Percentiles rank a stretch among this genome's conserved stretches.
Evolutionary conservation across 352 stramenopile genomes (phyloP).

Genomic region (Pythium apleroticum): DNA sequence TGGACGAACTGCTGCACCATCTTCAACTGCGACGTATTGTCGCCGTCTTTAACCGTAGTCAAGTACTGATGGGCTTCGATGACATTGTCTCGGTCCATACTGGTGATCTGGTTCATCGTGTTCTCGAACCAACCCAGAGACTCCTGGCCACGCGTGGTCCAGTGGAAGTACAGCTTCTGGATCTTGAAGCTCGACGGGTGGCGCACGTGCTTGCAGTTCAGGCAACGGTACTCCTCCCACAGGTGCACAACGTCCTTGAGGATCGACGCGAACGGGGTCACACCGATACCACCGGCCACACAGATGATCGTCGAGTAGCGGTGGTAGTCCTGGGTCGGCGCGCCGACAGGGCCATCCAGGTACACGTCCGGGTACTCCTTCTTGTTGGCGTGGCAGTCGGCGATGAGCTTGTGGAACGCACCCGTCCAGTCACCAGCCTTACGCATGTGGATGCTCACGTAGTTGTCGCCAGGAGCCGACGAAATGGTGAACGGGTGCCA

Average conservation of each 20-base stretch:
- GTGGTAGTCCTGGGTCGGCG: constrained; percentile 75
- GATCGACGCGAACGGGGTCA: constrained; percentile 83
- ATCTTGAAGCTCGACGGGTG: constrained; percentile 74
- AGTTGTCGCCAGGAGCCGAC: constrained; percentile 80
- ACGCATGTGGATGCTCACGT: constrained; percentile 79
- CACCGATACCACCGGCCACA: constrained; percentile 73
- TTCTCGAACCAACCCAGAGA: constrained; percentile 82
- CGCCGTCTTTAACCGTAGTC: constrained; percentile 72
- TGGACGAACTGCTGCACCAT: constrained; percentile 88
- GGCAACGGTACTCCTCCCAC: constrained; percentile 75
- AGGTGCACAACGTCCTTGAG: constrained; percentile 75
- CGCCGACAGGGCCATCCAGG: constrained; percentile 71
- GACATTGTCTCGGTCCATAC: constrained; percentile 73
- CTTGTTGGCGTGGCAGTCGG: constrained; percentile 62
- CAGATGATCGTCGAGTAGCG: constrained; percentile 78
- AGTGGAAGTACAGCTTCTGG: constrained; percentile 88
- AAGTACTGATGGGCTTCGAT: constrained; percentile 86
- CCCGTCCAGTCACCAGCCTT: constrained; percentile 74
- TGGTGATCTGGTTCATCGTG: constrained; percentile 84
- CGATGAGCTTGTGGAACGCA: constrained; percentile 56
- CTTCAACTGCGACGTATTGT: constrained; percentile 72
- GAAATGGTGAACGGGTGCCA: constrained; percentile 93
- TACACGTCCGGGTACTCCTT: constrained; percentile 69
- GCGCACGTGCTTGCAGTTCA: constrained; percentile 68
- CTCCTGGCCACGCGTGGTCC: constrained; percentile 77